Evolutionary conservation across 2,329 filamentous ascomycete species (phyloP), one percentile per base, ranked within the genome.

Genomic region (Macrophomina pseudophaseolina): DNA sequence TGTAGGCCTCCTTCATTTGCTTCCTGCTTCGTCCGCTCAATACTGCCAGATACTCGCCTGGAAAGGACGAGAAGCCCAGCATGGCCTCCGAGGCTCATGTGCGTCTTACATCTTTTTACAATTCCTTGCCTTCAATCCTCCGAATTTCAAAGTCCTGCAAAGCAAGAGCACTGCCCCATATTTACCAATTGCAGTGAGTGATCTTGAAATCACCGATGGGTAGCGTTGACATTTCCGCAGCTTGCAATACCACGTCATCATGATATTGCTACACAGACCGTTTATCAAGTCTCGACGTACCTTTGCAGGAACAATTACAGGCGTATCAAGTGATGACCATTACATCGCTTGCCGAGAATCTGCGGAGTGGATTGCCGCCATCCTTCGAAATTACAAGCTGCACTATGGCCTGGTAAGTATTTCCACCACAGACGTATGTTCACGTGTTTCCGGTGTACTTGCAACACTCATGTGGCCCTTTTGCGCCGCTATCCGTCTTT

Each of bases 311-410:
- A 18, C 23, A 1, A 46, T 60, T n/a, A 23, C 14, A 16, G 56
- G 56, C 4, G 5, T 58, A 12, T 38, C 1, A 28, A 49, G 11
- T 3, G 46, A 49, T 49, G 35, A 12, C 56, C 56, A 48, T 28
- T 16, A 38, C 11, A n/a, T 14, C n/a, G 28, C 32, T 4, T 60
- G 56, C 12, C 23, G n/a, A 8, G 28, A 23, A 4, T 60, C 56
- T 18, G 56, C 42, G 4, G 56, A 49, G 14, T 60, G 56, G 56
- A 60, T 60, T 14, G 40, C 40, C 40, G 35, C 56, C n/a, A 60
- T 60, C n/a, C 33, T 60, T 11, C 42, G 56, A 5, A 18, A 23
- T 12, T 60, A 48, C 42, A 48, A 23, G 12, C 12, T 16, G 16
- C 56, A 60, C n/a, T 60, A 60, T 40, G n/a, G 16, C 3, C 28